phyloP scores from a whole-genome alignment of 306 rosid species.

The Medicago ruthenica region DNA sequence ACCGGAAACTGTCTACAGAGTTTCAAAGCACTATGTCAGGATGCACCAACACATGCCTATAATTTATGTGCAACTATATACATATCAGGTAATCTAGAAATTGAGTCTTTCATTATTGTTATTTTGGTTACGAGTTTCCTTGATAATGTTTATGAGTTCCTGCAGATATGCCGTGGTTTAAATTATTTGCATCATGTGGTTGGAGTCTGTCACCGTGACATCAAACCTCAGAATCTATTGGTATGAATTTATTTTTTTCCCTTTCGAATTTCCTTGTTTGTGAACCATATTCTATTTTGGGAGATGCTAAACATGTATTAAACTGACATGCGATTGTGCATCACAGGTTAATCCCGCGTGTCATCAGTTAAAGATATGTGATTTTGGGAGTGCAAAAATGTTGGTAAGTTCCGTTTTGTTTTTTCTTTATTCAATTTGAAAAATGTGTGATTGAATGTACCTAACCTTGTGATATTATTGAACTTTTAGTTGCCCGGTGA shows the following conservation, averaged over 20 bases:
- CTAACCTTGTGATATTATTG: constrained; percentile 38
- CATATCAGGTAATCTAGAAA: constrained; percentile 72
- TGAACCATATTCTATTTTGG: not conserved
- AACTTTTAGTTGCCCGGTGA: constrained; percentile 83
- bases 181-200: constrained; percentile 87
- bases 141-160: constrained; percentile 4
- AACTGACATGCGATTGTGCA: constrained; percentile 29
- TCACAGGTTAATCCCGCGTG: constrained; percentile 79
- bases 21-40: constrained; percentile 80
- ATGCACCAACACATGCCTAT: constrained; percentile 76
- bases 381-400: constrained; percentile 98
- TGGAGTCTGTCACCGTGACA: constrained; percentile 94
- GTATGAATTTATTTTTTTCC: constrained; percentile 47
- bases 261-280: constrained; percentile 19
- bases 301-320: constrained; percentile 6
- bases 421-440: constrained; percentile 11
- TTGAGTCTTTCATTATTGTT: not conserved
- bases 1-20: constrained; percentile 87
- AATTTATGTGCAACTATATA: constrained; percentile 74
- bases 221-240: constrained; percentile 97
- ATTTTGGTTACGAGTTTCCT: not conserved
- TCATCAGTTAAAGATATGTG: constrained; percentile 93
- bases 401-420: constrained; percentile 59
- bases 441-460: not conserved
- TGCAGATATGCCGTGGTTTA: constrained; percentile 90